phyloP scores from a whole-genome alignment of 2,329 filamentous ascomycete genomes.

The Phialemonium atrogriseum region DNA sequence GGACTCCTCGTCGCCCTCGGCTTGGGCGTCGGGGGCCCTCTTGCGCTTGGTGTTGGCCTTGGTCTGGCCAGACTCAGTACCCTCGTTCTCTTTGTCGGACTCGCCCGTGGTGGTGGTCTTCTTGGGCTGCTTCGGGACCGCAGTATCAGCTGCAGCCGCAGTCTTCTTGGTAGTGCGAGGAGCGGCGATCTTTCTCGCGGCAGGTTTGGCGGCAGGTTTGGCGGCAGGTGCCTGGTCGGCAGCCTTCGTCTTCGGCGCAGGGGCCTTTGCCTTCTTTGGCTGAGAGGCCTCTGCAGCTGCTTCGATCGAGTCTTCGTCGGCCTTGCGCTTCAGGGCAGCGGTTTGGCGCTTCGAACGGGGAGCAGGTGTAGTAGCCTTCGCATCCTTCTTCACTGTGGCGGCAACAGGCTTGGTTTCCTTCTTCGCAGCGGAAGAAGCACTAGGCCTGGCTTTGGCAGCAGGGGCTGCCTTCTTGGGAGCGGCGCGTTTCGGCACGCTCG shows the following conservation, averaged over 20 bases:
- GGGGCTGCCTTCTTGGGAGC: constrained; percentile 18
- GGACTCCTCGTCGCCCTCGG: constrained; percentile 9
- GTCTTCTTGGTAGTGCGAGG: constrained; percentile 18
- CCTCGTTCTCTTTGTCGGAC: constrained; percentile 17
- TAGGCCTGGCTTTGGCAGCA: constrained; percentile 33
- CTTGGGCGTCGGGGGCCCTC: constrained; percentile 12
- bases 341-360: no score
- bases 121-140: constrained; percentile 6
- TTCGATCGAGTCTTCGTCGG: constrained; percentile 7
- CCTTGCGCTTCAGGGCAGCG: constrained; percentile 8
- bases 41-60: constrained; percentile 18
- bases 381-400: neutral
- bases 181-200: no score
- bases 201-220: constrained; percentile 9
- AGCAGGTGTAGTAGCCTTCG: no score
- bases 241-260: constrained; percentile 10
- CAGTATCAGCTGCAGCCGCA: constrained; percentile 12
- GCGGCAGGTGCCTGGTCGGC: constrained; percentile 6
- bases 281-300: constrained; percentile 8
- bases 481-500: no score
- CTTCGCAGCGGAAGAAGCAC: constrained; percentile 19
- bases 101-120: constrained; percentile 8
- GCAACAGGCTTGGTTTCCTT: constrained; percentile 4
- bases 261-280: constrained; percentile 7
- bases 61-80: constrained; percentile 8